Evolutionary conservation across 192 early-diverging fungal genomes (phyloP).

Genomic region (Mortierella claussenii): DNA sequence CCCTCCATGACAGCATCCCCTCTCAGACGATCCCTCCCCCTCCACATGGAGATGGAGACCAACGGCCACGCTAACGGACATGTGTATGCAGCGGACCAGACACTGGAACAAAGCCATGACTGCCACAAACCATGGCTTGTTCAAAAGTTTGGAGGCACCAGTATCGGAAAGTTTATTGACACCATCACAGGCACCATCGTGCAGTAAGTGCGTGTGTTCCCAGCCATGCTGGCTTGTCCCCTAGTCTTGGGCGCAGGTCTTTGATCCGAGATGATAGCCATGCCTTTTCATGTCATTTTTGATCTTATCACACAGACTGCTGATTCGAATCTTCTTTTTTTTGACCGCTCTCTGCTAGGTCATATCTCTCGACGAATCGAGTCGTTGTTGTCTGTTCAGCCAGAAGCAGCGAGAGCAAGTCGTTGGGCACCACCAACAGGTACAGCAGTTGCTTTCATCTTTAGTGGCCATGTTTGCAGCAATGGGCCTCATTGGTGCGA

Average conservation of each 20-base stretch:
- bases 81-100: background rate
- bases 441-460: too few species aligned
- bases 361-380: conserved; percentile 77
- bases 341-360: conserved; percentile 44
- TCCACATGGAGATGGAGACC: conserved; percentile 19
- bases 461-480: too few species aligned
- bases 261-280: background rate
- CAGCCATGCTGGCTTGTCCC: too few species aligned
- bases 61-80: conserved; percentile 4
- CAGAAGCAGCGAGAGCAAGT: conserved; percentile 87
- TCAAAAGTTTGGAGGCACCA: conserved; percentile 98
- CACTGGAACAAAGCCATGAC: background rate
- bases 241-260: too few species aligned
- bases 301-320: background rate
- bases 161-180: conserved; percentile 87
- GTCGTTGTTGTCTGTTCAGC: conserved; percentile 97
- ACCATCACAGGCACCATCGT: conserved; percentile 82
- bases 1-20: conserved; percentile 44
- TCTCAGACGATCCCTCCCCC: conserved; percentile 39
- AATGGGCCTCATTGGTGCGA: too few species aligned
- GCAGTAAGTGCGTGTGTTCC: conserved; percentile 69
- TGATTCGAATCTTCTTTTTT: conserved; percentile 12
- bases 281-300: background rate
- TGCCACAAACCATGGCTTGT: conserved; percentile 68
- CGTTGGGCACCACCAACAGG: conserved; percentile 91